phyloP scores from a whole-genome alignment of 1,284 basidiomycete genomes.

The Fistulinella staudtii region DNA sequence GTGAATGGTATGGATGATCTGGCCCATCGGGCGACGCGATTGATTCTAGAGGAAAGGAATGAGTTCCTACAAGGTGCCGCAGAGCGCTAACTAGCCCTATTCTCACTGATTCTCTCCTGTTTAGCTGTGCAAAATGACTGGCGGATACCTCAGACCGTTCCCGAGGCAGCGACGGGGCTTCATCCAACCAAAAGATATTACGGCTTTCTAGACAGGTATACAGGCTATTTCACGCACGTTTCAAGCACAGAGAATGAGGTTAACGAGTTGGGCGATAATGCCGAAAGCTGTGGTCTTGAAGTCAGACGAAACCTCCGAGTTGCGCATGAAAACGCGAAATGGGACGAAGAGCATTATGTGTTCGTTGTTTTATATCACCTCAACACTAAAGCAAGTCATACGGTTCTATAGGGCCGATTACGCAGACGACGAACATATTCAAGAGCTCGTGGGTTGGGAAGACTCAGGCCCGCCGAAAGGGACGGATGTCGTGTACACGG shows the following conservation, averaged over 20 bases:
- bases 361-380: conserved; percentile 32
- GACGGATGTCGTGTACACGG: conserved; percentile 52
- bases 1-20: conserved; percentile 41
- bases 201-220: conserved; percentile 69
- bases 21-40: conserved; percentile 33
- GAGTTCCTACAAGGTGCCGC: conserved; percentile 57
- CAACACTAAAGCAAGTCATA: not conserved
- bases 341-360: conserved; percentile 81
- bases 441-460: conserved; percentile 61
- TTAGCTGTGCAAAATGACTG: conserved; percentile 73
- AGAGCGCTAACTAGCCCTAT: conserved; percentile 10
- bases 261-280: conserved; percentile 69
- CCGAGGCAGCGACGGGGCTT: conserved; percentile 38
- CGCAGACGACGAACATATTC: conserved; percentile 68
- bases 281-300: conserved; percentile 44
- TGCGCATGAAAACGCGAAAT: conserved; percentile 65
- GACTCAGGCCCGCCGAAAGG: conserved; percentile 47
- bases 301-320: conserved; percentile 51
- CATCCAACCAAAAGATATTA: conserved; percentile 49
- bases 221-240: conserved; percentile 69
- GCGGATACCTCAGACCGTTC: conserved; percentile 63
- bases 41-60: conserved; percentile 49
- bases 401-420: conserved; percentile 62
- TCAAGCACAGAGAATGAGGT: conserved; percentile 72
- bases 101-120: too few relatives aligned